Base-by-base conservation (phyloP, 2,329 filamentous ascomycete species). In the Aspergillus quadricinctus region DNA sequence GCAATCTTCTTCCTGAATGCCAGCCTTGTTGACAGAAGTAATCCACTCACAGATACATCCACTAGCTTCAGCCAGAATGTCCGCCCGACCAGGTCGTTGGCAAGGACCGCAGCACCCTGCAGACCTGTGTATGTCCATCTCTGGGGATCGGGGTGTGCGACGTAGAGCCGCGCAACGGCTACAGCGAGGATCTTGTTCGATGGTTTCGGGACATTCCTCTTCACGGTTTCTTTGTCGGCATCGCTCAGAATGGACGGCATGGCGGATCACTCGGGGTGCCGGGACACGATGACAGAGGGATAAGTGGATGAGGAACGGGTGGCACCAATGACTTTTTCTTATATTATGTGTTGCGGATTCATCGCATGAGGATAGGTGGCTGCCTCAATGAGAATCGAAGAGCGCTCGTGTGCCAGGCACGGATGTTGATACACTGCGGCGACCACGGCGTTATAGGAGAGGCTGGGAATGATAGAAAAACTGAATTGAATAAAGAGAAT, bases 31-130 rank as follows among this genome's bases (percentile, higher is more conserved):
- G 19, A 48, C 28, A 40, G 8, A n/a, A n/a, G 35, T 31, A 19
- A 52, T n/a, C 19, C 53, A 80, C 88, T 70, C 81, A 96, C 92
- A 72, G 92, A 97, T 55, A 99, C 87, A 73, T 99, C 94, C 52
- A 99, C 94, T 77, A 99, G 81, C 80, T 99, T 99, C 65, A 99
- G 80, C 91, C 93, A 99, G 76, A 92, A 96, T 0, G 94, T 97
- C 74, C 96, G 88, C 63, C 94, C 94, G 28, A 97, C 92, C 41
- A 96, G 78, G 72, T 99, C 94, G 73, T 97, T 96, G 64, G 91
- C 89, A 61, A 99, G 84, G 53, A 97, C 93, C 37, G 87, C 84
- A 51, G 94, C 94, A 53, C 94, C 94, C 73, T 97, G 94, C 48
- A 97, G 77, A 14, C 93, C 94, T 0, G 93, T 96, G 72, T 93